Evolutionary conservation across 179 eudicot genomes (phyloP).

Genomic region (Nepenthes alata): DNA sequence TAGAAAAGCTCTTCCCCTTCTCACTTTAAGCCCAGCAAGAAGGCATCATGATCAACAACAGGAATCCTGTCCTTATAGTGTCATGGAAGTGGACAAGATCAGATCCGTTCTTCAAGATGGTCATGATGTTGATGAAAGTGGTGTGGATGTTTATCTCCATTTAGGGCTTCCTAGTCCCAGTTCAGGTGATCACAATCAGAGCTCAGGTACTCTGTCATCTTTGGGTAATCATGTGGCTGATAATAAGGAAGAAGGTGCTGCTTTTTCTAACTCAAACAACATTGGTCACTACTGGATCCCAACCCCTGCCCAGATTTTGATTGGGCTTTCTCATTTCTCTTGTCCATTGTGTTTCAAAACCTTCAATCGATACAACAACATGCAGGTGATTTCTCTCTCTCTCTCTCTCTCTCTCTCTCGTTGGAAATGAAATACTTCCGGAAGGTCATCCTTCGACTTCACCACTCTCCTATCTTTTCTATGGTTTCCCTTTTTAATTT

Average conservation of each 20-base stretch:
- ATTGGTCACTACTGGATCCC: constrained; percentile 25
- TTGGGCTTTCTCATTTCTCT: constrained; percentile 22
- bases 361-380: constrained; percentile 23
- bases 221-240: background rate
- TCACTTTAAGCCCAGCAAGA: constrained; percentile 9
- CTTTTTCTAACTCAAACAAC: constrained; percentile 3
- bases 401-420: background rate
- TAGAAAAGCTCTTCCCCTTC: constrained; percentile 10
- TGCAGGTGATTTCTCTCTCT: constrained; percentile 13
- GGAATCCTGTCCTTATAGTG: background rate
- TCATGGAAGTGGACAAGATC: constrained; percentile 9
- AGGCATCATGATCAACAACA: background rate
- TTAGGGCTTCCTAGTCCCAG: constrained; percentile 6
- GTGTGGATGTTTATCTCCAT: constrained; percentile 5
- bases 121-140: background rate
- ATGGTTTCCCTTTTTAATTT: background rate
- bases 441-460: background rate
- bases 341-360: constrained; percentile 22
- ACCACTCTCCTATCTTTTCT: background rate
- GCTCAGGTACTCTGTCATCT: background rate
- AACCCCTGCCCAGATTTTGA: constrained; percentile 24
- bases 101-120: background rate
- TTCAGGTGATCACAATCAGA: background rate
- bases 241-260: background rate
- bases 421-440: constrained; percentile 15